Evolutionary conservation across 2,329 filamentous ascomycete species (phyloP).

Genomic region (Xylaria multiplex): DNA sequence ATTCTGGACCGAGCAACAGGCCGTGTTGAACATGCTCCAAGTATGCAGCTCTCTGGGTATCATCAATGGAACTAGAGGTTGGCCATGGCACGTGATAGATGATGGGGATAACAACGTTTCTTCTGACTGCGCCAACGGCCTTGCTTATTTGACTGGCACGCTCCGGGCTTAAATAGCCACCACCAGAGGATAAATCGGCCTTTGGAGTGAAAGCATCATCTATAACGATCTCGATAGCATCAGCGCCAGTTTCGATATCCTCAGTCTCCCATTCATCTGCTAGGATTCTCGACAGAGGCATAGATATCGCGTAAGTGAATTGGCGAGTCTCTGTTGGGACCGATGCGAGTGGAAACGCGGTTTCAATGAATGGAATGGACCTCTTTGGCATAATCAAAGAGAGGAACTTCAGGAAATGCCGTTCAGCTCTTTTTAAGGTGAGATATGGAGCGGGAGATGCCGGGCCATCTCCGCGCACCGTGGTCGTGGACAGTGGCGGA

Average conservation of each 20-base stretch:
- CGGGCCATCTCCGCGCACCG: slow-evolving; percentile 47
- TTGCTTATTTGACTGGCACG: slow-evolving; percentile 64
- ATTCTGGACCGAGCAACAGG: slow-evolving; percentile 70
- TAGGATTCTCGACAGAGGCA: slow-evolving; percentile 68
- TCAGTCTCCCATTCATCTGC: slow-evolving; percentile 67
- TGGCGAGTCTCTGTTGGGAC: slow-evolving; percentile 68
- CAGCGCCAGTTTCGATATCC: slow-evolving; percentile 71
- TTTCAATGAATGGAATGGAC: slow-evolving; percentile 67
- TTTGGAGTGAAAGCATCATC: slow-evolving; percentile 39
- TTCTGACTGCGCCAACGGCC: slow-evolving; percentile 67
- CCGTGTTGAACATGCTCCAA: slow-evolving; percentile 68
- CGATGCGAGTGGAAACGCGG: slow-evolving; percentile 71
- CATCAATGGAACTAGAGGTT: slow-evolving; percentile 39
- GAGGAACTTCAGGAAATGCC: slow-evolving; percentile 75
- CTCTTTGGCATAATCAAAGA: slow-evolving; percentile 66
- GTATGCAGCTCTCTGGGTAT: slow-evolving; percentile 54
- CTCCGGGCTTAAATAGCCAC: slow-evolving; percentile 36
- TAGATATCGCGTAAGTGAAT: slow-evolving; percentile 74
- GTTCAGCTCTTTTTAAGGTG: slow-evolving; percentile 73
- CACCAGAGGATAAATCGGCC: neutral
- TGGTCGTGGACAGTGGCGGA: slow-evolving; percentile 16
- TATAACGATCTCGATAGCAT: slow-evolving; percentile 72
- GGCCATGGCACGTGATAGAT: slow-evolving; percentile 62
- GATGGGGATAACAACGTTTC: slow-evolving; percentile 69
- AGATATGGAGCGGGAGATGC: slow-evolving; percentile 67